A percentile compares a stretch with the other conserved stretches of the same genome.
Evolutionary conservation across 1,284 basidiomycete species (phyloP).

Genomic region (Golubevia pallescens): DNA sequence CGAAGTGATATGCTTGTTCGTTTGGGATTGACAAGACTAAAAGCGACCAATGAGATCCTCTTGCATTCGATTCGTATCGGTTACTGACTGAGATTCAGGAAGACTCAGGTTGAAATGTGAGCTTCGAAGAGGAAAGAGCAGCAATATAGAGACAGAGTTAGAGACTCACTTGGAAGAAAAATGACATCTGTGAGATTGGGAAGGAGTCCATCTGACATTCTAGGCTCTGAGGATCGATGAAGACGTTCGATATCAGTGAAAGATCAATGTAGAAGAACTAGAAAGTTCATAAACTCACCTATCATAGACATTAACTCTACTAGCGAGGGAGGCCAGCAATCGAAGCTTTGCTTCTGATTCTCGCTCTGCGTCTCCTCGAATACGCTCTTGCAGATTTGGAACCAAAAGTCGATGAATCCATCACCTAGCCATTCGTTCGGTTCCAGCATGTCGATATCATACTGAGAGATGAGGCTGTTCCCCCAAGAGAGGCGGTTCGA

Average conservation of each 20-base stretch:
- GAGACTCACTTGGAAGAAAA: no score
- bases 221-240: no score
- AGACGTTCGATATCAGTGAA: no score
- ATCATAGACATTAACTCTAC: background rate
- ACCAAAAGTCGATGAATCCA: background rate
- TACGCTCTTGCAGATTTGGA: background rate
- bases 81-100: conserved; percentile 8
- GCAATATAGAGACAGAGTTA: background rate
- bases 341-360: background rate
- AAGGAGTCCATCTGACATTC: no score
- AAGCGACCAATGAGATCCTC: background rate
- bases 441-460: background rate
- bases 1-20: background rate
- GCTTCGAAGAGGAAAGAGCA: conserved; percentile 11
- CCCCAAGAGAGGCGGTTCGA: background rate
- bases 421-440: background rate
- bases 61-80: no score
- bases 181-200: no score
- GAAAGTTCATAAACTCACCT: background rate
- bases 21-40: background rate
- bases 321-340: background rate
- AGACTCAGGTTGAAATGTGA: conserved; percentile 9
- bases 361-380: background rate
- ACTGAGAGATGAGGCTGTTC: background rate
- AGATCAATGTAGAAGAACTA: no score